These are phyloP conservation scores for Verticillium tricorpus DNA, from an alignment of 2,329 filamentous ascomycete genomes.

Conservation along the genomic window DNA sequence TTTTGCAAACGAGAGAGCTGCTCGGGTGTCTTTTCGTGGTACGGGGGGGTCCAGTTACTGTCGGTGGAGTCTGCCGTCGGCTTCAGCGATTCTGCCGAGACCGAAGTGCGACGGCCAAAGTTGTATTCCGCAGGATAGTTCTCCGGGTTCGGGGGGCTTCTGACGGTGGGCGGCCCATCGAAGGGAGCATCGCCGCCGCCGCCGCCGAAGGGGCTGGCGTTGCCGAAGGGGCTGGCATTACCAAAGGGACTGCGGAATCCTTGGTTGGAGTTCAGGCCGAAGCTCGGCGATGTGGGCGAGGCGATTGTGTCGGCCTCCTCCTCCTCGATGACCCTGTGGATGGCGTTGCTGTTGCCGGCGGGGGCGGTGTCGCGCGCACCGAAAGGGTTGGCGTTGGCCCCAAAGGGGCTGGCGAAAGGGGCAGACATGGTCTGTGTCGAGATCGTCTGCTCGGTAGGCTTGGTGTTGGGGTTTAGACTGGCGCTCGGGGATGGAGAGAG, in stretches of 20 bases:
- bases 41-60: constrained; percentile 81
- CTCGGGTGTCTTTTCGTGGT: constrained; percentile 76
- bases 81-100: constrained; percentile 94
- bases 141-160: constrained; percentile 53
- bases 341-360: constrained; percentile 30
- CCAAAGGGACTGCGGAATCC: constrained; percentile 51
- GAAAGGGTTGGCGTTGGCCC: constrained; percentile 68
- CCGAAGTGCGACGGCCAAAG: constrained; percentile 86
- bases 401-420: constrained; percentile 71
- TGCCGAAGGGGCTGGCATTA: constrained; percentile 16
- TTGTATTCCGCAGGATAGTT: constrained; percentile 91
- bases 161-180: constrained; percentile 40
- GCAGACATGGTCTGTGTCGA: constrained; percentile 58
- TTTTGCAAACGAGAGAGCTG: constrained; percentile 75
- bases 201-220: constrained; percentile 1
- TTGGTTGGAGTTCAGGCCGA: constrained; percentile 36
- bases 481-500: neutral
- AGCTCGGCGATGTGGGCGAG: constrained; percentile 65
- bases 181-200: constrained; percentile 32
- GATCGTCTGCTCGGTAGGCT: neutral
- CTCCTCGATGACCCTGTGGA: constrained; percentile 68
- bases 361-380: constrained; percentile 39
- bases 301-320: constrained; percentile 74
- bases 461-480: neutral
- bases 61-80: constrained; percentile 78